phyloP scores from a whole-genome alignment of 345 rosid species.

The Alliaria petiolata region DNA sequence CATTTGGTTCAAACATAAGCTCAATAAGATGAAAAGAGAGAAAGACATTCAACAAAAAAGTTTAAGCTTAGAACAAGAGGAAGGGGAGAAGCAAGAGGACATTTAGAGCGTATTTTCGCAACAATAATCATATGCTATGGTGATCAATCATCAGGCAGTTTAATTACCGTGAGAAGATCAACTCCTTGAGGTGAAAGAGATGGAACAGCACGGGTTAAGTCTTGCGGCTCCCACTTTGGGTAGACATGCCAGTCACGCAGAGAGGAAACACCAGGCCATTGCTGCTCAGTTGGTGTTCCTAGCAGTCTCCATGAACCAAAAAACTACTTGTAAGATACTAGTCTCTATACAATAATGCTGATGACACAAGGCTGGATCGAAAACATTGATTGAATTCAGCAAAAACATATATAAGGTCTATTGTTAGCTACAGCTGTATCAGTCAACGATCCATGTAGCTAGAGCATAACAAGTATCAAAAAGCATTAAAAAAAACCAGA shows the following conservation, averaged over 20 bases:
- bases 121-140: background rate
- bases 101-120: background rate
- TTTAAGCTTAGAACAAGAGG: background rate
- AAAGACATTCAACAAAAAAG: background rate
- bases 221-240: conserved; percentile 81
- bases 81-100: background rate
- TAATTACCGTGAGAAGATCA: conserved; percentile 71
- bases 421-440: background rate
- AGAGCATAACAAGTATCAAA: too few species aligned
- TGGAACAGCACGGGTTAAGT: conserved; percentile 66
- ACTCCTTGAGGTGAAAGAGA: conserved; percentile 73
- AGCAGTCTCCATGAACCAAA: conserved; percentile 47
- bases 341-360: background rate
- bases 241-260: conserved; percentile 92
- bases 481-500: too few species aligned
- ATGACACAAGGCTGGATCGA: background rate
- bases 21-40: background rate
- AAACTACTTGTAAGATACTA: background rate
- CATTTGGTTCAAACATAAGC: conserved; percentile 28
- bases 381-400: background rate
- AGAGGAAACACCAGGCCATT: conserved; percentile 84
- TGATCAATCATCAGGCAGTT: background rate
- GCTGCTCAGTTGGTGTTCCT: conserved; percentile 82
- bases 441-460: background rate
- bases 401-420: background rate